A percentile compares a stretch with the other conserved stretches of the same genome.
phyloP scores from a whole-genome alignment of 495 filamentous ascomycete species.

The Pyronema omphalodes region DNA sequence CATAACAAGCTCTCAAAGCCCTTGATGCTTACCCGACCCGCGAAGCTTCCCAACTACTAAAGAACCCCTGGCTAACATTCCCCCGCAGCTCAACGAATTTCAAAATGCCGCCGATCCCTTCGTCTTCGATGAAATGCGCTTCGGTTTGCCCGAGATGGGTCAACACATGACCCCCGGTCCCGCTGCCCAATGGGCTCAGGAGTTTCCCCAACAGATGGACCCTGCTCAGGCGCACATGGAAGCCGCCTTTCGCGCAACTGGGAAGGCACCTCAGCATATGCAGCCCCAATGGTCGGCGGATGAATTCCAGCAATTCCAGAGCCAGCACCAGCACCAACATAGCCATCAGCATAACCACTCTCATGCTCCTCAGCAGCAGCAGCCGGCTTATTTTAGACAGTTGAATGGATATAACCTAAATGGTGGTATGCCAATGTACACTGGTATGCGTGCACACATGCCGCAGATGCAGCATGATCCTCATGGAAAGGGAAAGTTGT shows the following conservation, averaged over 20 bases:
- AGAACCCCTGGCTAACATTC: constrained; percentile 17
- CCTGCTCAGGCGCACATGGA: constrained; percentile 58
- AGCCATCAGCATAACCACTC: background rate
- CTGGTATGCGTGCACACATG: constrained; percentile 24
- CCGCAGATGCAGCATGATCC: constrained; percentile 36
- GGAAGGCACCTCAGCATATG: constrained; percentile 30
- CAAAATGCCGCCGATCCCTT: constrained; percentile 32
- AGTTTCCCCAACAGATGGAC: constrained; percentile 32
- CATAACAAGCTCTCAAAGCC: too few species aligned
- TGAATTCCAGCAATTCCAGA: constrained; percentile 40
- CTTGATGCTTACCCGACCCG: background rate
- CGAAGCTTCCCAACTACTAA: background rate
- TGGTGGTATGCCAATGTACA: constrained; percentile 20
- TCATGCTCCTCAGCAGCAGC: background rate
- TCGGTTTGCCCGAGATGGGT: constrained; percentile 28
- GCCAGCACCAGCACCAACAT: constrained; percentile 2
- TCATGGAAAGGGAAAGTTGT: constrained; percentile 67
- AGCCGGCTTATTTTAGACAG: background rate
- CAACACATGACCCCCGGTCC: constrained; percentile 1
- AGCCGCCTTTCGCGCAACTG: constrained; percentile 41
- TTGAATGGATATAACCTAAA: constrained; percentile 12
- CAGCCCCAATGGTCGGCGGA: constrained; percentile 53
- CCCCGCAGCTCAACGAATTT: constrained; percentile 77
- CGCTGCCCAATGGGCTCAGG: constrained; percentile 37
- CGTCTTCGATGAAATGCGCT: constrained; percentile 51